phyloP scores from a whole-genome alignment of 2,329 filamentous ascomycete genomes.

The Stemphylium beticola region DNA sequence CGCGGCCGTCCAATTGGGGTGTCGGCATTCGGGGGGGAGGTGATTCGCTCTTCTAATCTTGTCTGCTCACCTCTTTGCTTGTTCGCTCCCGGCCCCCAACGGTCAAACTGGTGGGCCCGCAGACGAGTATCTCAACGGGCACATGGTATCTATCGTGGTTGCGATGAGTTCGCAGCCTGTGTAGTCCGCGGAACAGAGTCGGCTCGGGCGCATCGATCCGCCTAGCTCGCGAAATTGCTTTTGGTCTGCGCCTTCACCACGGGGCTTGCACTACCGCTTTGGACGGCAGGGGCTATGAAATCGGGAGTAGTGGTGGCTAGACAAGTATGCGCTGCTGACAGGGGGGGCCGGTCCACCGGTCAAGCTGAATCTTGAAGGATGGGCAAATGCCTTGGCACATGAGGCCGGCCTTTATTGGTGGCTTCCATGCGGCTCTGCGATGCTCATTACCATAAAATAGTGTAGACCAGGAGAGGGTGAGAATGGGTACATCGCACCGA shows the following conservation, averaged over 20 bases:
- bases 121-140: conserved; percentile 21
- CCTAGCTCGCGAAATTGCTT: conserved; percentile 32
- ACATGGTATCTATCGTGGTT: conserved; percentile 18
- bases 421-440: conserved; percentile 46
- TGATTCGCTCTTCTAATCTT: conserved; percentile 12
- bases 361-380: conserved; percentile 20
- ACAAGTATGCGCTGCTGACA: conserved; percentile 23
- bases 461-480: conserved; percentile 26
- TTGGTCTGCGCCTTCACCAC: conserved; percentile 30
- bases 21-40: conserved; percentile 3
- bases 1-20: conserved; percentile 17
- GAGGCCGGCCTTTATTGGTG: conserved; percentile 18
- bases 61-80: conserved; percentile 16
- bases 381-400: conserved; percentile 12
- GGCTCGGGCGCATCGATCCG: conserved; percentile 29
- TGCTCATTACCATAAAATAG: conserved; percentile 38
- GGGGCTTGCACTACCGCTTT: conserved; percentile 31
- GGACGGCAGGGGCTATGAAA: conserved; percentile 30
- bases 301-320: conserved; percentile 39
- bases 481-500: conserved; percentile 27
- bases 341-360: conserved; percentile 35
- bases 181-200: conserved; percentile 21
- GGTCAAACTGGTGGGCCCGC: conserved; percentile 22
- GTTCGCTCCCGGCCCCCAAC: conserved; percentile 30
- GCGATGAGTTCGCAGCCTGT: conserved; percentile 16